Base-by-base conservation (phyloP, 2,329 filamentous ascomycete species). In the Fusarium clavum region DNA sequence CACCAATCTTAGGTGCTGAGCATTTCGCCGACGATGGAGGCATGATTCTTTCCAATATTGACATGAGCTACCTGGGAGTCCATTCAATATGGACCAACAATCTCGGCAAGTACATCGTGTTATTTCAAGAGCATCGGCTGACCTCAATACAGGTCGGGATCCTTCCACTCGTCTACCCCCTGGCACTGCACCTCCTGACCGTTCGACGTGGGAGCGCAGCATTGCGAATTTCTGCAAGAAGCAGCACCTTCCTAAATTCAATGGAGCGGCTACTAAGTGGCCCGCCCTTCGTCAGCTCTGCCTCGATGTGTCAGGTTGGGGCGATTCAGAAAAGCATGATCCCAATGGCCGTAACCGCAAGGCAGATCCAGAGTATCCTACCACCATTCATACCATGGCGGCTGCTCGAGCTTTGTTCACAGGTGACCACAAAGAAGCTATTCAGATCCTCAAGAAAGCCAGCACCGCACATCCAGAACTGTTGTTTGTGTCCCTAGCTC, bases 51-150 rank as follows among this genome's bases (percentile, higher is more conserved):
- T 84, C 87, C 14, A 86, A 86, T 4, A 81, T 94, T 6, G 92
- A 96, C 73, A 81, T 95, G 22, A 91, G 91, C 74, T 96, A 92
- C 73, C 83, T 95, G 62, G 93, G 93, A 3, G 89, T 94, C 9
- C 83, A 88, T 57, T 87, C 87, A 4, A 87, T 96, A 58, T 95
- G 92, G 92, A 87, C 82, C 5, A 91, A 92, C 65, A 83, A 89
- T 53, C 83, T 94, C 11, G 91, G 91, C 85, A 81, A 76, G 83
- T 66, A 12, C n/a, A 20, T 11, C 2, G 24, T n/a, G 25, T 24
- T 8, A 24, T 49, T 18, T 4, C 12, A 32, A 56, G 38, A 10
- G 11, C 20, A 27, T 34, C 7, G 27, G 40, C 66, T 73, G 22
- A 76, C 52, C 25, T 18, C 22, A 8, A 5, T n/a, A 8, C 61